Percentiles rank a stretch among this genome's conserved stretches.
phyloP scores from a whole-genome alignment of 179 eudicot genomes.

The Silene noctiflora region DNA sequence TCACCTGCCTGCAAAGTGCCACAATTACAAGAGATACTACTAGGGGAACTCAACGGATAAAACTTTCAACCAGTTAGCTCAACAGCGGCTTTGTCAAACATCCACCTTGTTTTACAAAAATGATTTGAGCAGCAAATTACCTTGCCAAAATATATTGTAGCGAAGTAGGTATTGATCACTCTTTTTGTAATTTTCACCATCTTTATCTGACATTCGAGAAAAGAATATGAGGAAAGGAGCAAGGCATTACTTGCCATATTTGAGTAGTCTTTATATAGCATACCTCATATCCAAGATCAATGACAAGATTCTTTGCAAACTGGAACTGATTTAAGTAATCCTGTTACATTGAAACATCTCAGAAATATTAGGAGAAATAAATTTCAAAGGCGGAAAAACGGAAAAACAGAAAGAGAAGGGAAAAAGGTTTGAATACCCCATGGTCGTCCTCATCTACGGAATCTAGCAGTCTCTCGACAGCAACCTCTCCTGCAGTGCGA shows the following conservation, averaged over 20 bases:
- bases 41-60: neutral
- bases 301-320: conserved; percentile 43
- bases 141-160: conserved; percentile 61
- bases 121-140: conserved; percentile 26
- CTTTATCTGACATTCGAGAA: conserved; percentile 46
- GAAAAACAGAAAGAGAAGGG: neutral
- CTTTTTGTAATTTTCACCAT: conserved; percentile 74
- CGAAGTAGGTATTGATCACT: conserved; percentile 57
- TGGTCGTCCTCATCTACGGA: conserved; percentile 47
- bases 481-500: conserved; percentile 60
- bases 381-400: neutral
- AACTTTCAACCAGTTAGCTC: neutral
- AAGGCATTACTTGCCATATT: neutral
- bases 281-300: conserved; percentile 63
- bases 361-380: neutral
- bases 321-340: conserved; percentile 54
- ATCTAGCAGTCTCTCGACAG: conserved; percentile 59
- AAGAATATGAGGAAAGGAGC: neutral
- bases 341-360: conserved; percentile 37
- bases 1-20: conserved; percentile 46
- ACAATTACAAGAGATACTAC: conserved; percentile 1
- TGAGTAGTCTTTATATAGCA: neutral
- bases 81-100: neutral
- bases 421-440: conserved; percentile 39
- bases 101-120: neutral